Evolutionary conservation across 768 basidiomycete species (phyloP).

Genomic region (Mycena rebaudengoi): DNA sequence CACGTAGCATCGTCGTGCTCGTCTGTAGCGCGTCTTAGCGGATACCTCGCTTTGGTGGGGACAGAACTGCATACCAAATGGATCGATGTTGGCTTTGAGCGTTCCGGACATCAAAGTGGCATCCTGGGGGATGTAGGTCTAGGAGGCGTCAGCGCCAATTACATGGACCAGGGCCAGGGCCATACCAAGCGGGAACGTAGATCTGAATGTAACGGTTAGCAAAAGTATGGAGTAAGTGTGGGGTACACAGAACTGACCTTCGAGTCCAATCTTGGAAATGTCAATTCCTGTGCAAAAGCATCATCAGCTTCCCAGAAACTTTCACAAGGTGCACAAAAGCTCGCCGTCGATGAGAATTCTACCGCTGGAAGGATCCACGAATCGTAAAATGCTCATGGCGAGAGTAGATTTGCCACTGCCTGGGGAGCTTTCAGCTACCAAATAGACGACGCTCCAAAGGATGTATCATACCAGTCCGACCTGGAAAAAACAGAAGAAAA

Average conservation of each 20-base stretch:
- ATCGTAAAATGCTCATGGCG: conserved; percentile 87
- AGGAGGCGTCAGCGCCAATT: neutral
- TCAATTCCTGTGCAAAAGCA: no score
- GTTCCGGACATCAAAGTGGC: conserved; percentile 85
- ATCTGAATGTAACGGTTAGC: no score
- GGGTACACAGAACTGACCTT: conserved; percentile 59
- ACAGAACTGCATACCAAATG: no score
- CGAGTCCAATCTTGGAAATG: conserved; percentile 84
- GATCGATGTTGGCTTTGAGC: conserved; percentile 78
- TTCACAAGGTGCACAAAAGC: no score
- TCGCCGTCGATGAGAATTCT: conserved; percentile 87
- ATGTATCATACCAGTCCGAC: conserved; percentile 62
- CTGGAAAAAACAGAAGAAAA: no score
- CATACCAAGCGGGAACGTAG: neutral
- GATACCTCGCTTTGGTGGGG: no score
- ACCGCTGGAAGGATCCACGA: conserved; percentile 78
- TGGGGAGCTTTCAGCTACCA: conserved; percentile 32
- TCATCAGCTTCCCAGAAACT: no score
- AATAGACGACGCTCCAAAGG: conserved; percentile 9
- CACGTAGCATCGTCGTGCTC: no score
- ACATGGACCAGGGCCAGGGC: neutral
- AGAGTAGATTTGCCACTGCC: conserved; percentile 87
- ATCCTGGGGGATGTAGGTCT: conserved; percentile 86
- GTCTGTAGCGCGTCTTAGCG: no score
- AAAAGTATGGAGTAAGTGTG: no score